A percentile compares a stretch with the other conserved stretches of the same genome.
These are phyloP conservation scores for Kwoniella europaea DNA, from an alignment of 768 basidiomycete species.

Conservation along the genomic window DNA sequence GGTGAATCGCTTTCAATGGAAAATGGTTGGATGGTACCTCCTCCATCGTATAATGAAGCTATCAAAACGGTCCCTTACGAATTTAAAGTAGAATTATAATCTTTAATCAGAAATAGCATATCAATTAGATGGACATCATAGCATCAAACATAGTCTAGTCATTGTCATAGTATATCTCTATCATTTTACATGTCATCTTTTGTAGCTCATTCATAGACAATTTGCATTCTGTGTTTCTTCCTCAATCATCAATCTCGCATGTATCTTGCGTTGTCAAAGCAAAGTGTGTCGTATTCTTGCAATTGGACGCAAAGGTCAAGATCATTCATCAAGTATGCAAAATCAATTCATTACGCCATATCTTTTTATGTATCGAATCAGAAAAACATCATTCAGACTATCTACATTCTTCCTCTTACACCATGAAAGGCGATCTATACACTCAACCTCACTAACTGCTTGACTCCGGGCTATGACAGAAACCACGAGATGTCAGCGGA, in stretches of 20 bases:
- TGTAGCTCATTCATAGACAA: neutral
- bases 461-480: slow-evolving; percentile 86
- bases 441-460: slow-evolving; percentile 70
- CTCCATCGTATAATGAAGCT: slow-evolving; percentile 49
- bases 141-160: neutral
- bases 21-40: slow-evolving; percentile 51
- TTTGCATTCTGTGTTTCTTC: neutral
- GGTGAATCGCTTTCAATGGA: slow-evolving; percentile 43
- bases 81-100: slow-evolving; percentile 20
- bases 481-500: too few species aligned
- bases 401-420: neutral
- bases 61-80: slow-evolving; percentile 40
- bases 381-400: neutral
- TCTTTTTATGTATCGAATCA: neutral
- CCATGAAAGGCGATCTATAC: slow-evolving; percentile 16
- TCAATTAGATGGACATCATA: too few species aligned
- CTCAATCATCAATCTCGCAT: neutral
- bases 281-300: neutral
- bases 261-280: neutral
- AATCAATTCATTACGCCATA: slow-evolving; percentile 16
- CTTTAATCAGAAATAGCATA: neutral
- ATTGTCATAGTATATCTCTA: neutral
- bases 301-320: neutral
- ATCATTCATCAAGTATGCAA: slow-evolving; percentile 4
- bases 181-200: neutral